Conservation (phyloP, 352 stramenopile species). For the Globisporangium takayamanum region DNA sequence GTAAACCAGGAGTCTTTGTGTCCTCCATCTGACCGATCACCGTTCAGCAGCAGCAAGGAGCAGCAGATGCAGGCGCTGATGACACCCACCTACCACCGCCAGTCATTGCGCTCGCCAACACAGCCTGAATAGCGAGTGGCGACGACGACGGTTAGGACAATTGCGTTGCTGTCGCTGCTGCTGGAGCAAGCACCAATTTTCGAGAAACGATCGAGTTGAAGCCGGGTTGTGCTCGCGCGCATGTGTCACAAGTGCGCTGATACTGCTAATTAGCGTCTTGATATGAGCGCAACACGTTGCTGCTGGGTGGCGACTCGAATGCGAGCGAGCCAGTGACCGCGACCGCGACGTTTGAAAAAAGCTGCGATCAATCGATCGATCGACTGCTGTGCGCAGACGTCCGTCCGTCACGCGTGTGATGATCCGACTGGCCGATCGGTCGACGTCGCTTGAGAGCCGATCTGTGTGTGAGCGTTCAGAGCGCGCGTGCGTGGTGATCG, state of each 20-base stretch:
- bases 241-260: background rate
- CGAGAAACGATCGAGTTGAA: slow-evolving; percentile 1
- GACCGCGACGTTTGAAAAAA: background rate
- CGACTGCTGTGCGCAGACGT: background rate
- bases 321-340: background rate
- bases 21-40: background rate
- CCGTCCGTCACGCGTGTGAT: too few relatives aligned
- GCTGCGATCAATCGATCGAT: background rate
- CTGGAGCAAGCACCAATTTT: background rate
- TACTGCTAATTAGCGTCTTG: background rate
- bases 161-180: too few relatives aligned
- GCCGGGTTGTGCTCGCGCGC: background rate
- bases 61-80: too few relatives aligned
- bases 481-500: too few relatives aligned
- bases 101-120: too few relatives aligned
- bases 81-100: too few relatives aligned
- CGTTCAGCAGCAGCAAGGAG: too few relatives aligned
- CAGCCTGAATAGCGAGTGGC: too few relatives aligned
- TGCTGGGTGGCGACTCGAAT: background rate
- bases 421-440: too few relatives aligned
- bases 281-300: background rate
- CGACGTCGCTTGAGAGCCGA: too few relatives aligned
- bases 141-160: too few relatives aligned
- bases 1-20: background rate
- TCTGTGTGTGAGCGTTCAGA: too few relatives aligned